Evolutionary conservation across 257 asterid genomes (phyloP).

Genomic region (Anisodus acutangulus): DNA sequence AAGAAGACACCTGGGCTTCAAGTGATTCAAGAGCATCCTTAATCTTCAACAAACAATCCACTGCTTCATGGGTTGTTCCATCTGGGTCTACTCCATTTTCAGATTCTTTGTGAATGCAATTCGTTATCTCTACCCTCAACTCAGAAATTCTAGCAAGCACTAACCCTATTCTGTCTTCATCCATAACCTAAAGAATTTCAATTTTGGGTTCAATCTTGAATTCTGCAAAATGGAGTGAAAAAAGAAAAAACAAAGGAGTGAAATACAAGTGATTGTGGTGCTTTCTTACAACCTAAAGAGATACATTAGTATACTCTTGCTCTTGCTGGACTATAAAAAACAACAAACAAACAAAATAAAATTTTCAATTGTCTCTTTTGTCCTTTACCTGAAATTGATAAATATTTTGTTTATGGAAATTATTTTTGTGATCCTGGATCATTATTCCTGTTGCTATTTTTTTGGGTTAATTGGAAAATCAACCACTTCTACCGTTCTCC

Average conservation of each 20-base stretch:
- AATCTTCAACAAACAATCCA: slow-evolving; percentile 64
- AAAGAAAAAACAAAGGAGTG: slow-evolving; percentile 3
- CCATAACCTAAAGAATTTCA: slow-evolving; percentile 35
- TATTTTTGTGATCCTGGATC: not conserved
- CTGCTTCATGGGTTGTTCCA: slow-evolving; percentile 46
- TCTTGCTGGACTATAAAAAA: not conserved
- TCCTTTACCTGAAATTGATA: not conserved
- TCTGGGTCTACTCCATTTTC: not conserved
- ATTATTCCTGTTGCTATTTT: not conserved
- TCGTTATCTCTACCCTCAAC: slow-evolving; percentile 47
- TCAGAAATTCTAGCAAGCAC: slow-evolving; percentile 50
- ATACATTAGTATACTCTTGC: not conserved
- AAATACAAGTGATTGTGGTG: slow-evolving; percentile 37
- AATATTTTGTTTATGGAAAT: not conserved
- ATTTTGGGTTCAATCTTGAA: slow-evolving; percentile 8
- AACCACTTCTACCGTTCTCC: no score
- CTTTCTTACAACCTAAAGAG: slow-evolving; percentile 16
- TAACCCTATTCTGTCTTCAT: slow-evolving; percentile 51
- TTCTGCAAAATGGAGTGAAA: not conserved
- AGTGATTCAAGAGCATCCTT: slow-evolving; percentile 85
- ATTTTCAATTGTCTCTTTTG: not conserved
- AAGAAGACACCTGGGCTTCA: slow-evolving; percentile 75
- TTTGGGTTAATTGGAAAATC: no score
- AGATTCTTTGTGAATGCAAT: slow-evolving; percentile 39
- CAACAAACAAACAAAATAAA: not conserved